Percentiles rank a stretch among this genome's conserved stretches.
These are phyloP conservation scores for Globisporangium alternatum DNA, from an alignment of 352 stramenopile species.

Conservation along the genomic window DNA sequence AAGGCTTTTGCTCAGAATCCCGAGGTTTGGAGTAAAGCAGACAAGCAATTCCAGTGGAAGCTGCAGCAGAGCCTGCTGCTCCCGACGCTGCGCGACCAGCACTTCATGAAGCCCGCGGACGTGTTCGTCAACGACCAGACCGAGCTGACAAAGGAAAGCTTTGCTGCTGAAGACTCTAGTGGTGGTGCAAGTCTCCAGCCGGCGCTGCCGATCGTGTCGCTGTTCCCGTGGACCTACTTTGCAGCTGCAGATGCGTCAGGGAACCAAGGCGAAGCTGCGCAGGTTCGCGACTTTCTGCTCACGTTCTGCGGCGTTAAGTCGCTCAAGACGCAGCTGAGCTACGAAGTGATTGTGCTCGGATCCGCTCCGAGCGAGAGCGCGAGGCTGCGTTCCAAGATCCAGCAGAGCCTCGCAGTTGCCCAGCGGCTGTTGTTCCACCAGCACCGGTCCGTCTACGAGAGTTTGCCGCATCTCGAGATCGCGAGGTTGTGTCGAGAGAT, in stretches of 20 bases:
- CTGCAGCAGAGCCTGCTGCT: conserved; percentile 33
- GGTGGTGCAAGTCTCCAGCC: background rate
- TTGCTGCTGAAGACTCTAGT: conserved; percentile 13
- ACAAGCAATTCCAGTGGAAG: conserved; percentile 21
- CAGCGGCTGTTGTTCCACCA: conserved; percentile 59
- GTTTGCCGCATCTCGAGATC: conserved; percentile 35
- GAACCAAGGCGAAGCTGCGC: conserved; percentile 14
- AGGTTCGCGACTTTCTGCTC: conserved; percentile 33
- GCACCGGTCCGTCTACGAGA: conserved; percentile 36
- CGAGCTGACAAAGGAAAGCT: conserved; percentile 32
- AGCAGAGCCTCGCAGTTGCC: conserved; percentile 29
- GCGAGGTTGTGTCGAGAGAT: conserved; percentile 25
- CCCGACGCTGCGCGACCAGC: conserved; percentile 20
- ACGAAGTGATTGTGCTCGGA: conserved; percentile 51
- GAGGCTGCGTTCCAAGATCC: conserved; percentile 25
- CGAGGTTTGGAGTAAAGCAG: conserved; percentile 8
- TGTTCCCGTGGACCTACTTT: conserved; percentile 58
- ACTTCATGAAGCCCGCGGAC: conserved; percentile 25
- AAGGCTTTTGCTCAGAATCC: conserved; percentile 15
- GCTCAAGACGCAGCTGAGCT: conserved; percentile 40
- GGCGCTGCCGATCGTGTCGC: conserved; percentile 37
- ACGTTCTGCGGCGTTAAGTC: conserved; percentile 52
- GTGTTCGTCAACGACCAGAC: conserved; percentile 71
- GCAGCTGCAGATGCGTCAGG: conserved; percentile 12
- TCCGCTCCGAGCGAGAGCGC: conserved; percentile 25